Percentiles rank a stretch among this genome's conserved stretches.
Conservation (phyloP, 345 rosid genomes). For the Eucalyptus guilfoylei region DNA sequence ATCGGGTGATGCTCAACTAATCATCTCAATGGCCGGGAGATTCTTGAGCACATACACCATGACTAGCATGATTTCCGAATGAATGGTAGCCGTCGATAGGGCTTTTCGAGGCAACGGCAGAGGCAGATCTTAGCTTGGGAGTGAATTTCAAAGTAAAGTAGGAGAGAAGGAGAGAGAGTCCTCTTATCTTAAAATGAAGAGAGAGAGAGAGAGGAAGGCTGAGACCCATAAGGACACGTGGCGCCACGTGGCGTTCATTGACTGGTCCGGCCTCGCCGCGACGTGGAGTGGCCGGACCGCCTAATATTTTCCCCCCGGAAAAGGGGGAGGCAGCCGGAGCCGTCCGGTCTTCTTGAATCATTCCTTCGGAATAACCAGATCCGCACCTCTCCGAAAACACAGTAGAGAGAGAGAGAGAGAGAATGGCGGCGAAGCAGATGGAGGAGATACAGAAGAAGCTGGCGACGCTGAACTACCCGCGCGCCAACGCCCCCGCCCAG, state of each 20-base stretch:
- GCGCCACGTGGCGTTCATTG: no score
- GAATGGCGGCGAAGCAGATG: conserved; percentile 92
- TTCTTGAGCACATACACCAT: rapidly evolving
- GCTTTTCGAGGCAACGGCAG: neutral
- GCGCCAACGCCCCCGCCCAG: conserved; percentile 93
- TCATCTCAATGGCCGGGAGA: rapidly evolving
- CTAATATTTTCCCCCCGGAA: neutral
- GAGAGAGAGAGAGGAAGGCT: no score
- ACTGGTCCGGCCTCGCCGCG: no score
- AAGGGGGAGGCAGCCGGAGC: neutral
- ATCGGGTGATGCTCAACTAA: neutral
- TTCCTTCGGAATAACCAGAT: no score
- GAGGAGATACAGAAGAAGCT: conserved; percentile 86
- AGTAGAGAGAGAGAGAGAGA: neutral
- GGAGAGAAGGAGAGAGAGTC: no score
- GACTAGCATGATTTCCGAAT: rapidly evolving
- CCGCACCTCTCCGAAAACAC: neutral
- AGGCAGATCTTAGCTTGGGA: no score
- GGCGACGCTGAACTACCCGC: conserved; percentile 46
- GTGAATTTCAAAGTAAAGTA: no score
- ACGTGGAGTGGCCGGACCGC: neutral
- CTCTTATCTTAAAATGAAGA: no score
- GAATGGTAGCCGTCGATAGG: rapidly evolving
- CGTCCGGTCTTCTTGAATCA: no score
- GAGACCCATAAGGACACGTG: no score